Evolutionary conservation across 805 yeast genomes (phyloP).

Genomic region (Tetrapisispora nanseiensis): DNA sequence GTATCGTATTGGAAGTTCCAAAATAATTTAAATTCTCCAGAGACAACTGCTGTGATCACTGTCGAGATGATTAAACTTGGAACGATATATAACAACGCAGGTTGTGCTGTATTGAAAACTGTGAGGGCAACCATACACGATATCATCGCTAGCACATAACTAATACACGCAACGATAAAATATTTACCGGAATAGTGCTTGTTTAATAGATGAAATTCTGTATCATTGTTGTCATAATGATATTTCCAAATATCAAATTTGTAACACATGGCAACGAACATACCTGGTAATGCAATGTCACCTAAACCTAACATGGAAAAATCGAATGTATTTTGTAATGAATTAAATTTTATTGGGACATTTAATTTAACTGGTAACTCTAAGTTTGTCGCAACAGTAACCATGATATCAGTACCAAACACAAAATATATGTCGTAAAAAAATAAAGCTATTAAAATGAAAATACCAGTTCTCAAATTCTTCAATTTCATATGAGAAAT

Average conservation of each 20-base stretch:
- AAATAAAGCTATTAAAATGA: constrained; percentile 42
- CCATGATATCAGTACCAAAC: constrained; percentile 53
- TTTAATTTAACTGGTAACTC: constrained; percentile 38
- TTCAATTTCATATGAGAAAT: constrained; percentile 33
- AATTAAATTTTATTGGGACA: constrained; percentile 17
- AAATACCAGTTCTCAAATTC: constrained; percentile 37
- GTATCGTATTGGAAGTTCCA: constrained; percentile 31
- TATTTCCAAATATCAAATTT: constrained; percentile 40
- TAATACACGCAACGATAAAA: constrained; percentile 36
- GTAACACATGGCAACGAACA: constrained; percentile 40
- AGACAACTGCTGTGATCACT: constrained; percentile 26
- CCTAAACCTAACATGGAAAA: constrained; percentile 48
- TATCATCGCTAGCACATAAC: constrained; percentile 40
- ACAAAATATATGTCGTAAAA: constrained; percentile 60
- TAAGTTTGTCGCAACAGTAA: constrained; percentile 45
- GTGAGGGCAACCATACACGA: constrained; percentile 35
- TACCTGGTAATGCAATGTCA: constrained; percentile 54
- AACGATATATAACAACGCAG: constrained; percentile 55
- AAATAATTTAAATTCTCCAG: constrained; percentile 34
- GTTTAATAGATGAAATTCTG: constrained; percentile 34
- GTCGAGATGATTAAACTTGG: constrained; percentile 37
- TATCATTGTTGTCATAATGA: constrained; percentile 24
- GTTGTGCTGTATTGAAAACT: constrained; percentile 43
- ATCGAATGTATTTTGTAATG: constrained; percentile 7
- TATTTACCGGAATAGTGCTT: constrained; percentile 33